phyloP scores from a whole-genome alignment of 2,329 filamentous ascomycete species.

The Colletotrichum melonis region DNA sequence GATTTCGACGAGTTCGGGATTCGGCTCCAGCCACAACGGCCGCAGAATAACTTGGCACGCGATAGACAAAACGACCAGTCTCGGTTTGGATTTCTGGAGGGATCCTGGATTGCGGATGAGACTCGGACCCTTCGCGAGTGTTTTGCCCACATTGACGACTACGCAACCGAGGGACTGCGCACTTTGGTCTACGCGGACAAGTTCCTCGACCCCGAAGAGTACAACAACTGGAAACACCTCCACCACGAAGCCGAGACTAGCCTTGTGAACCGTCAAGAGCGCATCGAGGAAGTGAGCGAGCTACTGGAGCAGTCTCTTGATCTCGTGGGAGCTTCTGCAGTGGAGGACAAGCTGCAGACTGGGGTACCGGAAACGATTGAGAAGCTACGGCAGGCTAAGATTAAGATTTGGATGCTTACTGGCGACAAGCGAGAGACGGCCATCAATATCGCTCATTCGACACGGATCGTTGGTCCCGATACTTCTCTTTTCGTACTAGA shows the following conservation, averaged over 20 bases:
- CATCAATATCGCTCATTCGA: conserved; percentile 87
- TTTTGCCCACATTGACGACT: conserved; percentile 89
- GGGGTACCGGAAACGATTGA: conserved; percentile 91
- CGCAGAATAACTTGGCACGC: not conserved
- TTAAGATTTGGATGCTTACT: conserved; percentile 93
- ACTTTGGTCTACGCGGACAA: conserved; percentile 85
- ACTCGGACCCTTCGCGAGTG: conserved; percentile 79
- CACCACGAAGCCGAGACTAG: conserved; percentile 85
- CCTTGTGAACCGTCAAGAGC: conserved; percentile 77
- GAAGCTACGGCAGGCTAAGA: conserved; percentile 82
- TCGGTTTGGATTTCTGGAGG: conserved; percentile 52
- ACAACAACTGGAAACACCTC: conserved; percentile 77
- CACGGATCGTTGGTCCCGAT: conserved; percentile 74
- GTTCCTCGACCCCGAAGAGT: conserved; percentile 79
- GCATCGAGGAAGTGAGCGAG: conserved; percentile 83
- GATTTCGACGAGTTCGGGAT: conserved; percentile 60
- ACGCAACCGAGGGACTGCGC: conserved; percentile 84
- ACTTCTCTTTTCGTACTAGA: conserved; percentile 85
- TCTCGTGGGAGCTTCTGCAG: conserved; percentile 84
- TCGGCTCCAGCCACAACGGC: conserved; percentile 41
- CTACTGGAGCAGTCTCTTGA: conserved; percentile 82
- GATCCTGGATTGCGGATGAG: conserved; percentile 59
- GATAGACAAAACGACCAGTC: too few species aligned
- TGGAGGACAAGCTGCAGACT: conserved; percentile 88
- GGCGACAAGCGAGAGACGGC: conserved; percentile 91